Percentiles rank a stretch among this genome's conserved stretches.
These are phyloP conservation scores for Ascocoryne sarcoides DNA, from an alignment of 2,329 filamentous ascomycete species.

Conservation along the genomic window DNA sequence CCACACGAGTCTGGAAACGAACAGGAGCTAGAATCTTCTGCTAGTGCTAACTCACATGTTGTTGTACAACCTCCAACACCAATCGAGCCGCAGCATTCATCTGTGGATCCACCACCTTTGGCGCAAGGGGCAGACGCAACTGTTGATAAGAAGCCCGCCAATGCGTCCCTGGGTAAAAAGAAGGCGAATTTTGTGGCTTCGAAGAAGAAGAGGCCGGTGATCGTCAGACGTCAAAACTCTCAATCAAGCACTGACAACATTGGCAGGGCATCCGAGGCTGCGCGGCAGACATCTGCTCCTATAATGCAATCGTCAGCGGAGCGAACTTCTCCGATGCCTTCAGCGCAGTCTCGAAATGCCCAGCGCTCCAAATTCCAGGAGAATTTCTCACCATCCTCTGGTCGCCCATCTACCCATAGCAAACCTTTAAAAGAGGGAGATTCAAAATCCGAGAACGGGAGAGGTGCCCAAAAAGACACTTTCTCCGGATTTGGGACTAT, in stretches of 20 bases:
- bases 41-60: conserved; percentile 31
- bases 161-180: conserved; percentile 28
- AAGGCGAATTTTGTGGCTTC: conserved; percentile 34
- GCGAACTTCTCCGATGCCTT: conserved; percentile 4
- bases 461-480: background rate
- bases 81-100: background rate
- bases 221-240: conserved; percentile 40
- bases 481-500: background rate
- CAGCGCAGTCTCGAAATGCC: conserved; percentile 6
- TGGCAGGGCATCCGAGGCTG: conserved; percentile 6
- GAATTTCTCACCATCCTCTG: conserved; percentile 14
- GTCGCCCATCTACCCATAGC: background rate
- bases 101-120: conserved; percentile 5
- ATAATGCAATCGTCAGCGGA: conserved; percentile 10
- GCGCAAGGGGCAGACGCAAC: conserved; percentile 7
- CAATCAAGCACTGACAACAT: conserved; percentile 24
- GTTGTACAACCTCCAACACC: conserved; percentile 17
- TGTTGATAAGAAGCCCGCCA: conserved; percentile 16
- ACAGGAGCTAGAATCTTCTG: conserved; percentile 33
- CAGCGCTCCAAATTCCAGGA: conserved; percentile 16
- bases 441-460: background rate
- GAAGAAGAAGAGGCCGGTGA: conserved; percentile 37
- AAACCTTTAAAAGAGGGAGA: background rate
- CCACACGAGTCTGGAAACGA: conserved; percentile 41
- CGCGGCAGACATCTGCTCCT: conserved; percentile 1